Base-by-base conservation (phyloP, 1,284 basidiomycete species). In the Naganishia cerealis region DNA sequence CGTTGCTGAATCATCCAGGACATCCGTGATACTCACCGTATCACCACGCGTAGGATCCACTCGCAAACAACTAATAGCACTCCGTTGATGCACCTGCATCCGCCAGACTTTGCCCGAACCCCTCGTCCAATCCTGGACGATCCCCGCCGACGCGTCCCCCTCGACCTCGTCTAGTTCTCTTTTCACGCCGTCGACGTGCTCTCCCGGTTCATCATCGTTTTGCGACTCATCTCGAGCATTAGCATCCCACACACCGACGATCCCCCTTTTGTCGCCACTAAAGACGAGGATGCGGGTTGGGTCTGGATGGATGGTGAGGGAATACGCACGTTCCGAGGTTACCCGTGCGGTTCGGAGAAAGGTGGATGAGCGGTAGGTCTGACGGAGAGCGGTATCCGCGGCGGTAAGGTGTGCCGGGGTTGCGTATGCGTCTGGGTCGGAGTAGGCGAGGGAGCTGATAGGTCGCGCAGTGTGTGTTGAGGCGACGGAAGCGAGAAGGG, bases 251-350 rank as follows among this genome's bases (percentile, higher is more conserved):
- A 82, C 77, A 10, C 80, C 81, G 8, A 83, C 70, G 66, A 77
- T 71, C 2, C 82, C 82, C 7, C 76, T 71, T 71, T 83, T 83
- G 70, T 83, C 82, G 3, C 82, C 83, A 0, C 78, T 78, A 52
- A 83, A 78, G 9, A 83, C 77, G 13, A 84, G 69, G n/a, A 78
- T 78, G 62, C 80, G 81, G 0, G 73, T 75, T 48, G 65, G 70
- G 16, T 80, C 78, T 0, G 82, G 82, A 71, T 84, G 82, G 0
- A 83, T 78, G 7, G 72, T 72, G 76, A 84, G 80, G 39, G 76
- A 78, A 73, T 79, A 84, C 10, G 82, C 78, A 18, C 82, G 74
- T 43, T 83, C 82, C 1, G 74, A 73, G 15, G 79, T 80, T 58
- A 82, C 77, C 67, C 81, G 80, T 10, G 72, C 72, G 62, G 79